Evolutionary conservation across 2,329 filamentous ascomycete species (phyloP), one percentile per base, ranked within the genome.

Genomic region (Sporothrix mexicana): DNA sequence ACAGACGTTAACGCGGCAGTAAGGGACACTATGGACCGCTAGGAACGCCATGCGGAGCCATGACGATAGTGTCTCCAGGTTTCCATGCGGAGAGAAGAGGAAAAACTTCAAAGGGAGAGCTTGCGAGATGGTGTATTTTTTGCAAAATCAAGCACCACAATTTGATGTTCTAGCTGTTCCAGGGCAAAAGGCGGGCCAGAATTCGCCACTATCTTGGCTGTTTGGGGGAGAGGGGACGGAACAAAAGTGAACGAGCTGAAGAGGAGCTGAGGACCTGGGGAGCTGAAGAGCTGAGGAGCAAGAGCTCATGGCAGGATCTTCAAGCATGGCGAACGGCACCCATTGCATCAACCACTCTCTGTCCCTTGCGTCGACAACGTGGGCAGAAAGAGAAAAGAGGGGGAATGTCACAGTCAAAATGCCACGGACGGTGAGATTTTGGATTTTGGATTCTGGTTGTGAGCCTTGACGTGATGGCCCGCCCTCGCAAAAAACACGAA

Each of bases 361-460:
- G 57, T 62, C 57, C 57, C 57, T 62, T 43, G 57, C 57, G 36
- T 62, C 57, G 30, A 43, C 57, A 62, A 62, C 57, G 36, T 62
- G 57, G 36, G 20, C n/a, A 30, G n/a, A 15, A 20, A 55, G 13
- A 55, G 20, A 55, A 23, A 36, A 36, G 30, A 36, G 30, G 30
- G 57, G 30, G 57, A 36, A 36, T 2, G 30, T 36, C 30, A 7
- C 30, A 36, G 30, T 36, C 30, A 36, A 36, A 36, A 36, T 36
- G 30, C 30, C 30, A 36, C 30, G 30, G 30, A 36, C 30, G 30
- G 30, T 36, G 30, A 7, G 30, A 36, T 36, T 36, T 36, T 36
- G 30, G 30, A 36, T 36, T 36, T 36, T 36, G 3, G 30, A 36
- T 5, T 36, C 3, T 36, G 30, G 30, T 36, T 36, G 30, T 36